Conservation (phyloP, 192 early-diverging fungal genomes). For the Backusella luteola region DNA sequence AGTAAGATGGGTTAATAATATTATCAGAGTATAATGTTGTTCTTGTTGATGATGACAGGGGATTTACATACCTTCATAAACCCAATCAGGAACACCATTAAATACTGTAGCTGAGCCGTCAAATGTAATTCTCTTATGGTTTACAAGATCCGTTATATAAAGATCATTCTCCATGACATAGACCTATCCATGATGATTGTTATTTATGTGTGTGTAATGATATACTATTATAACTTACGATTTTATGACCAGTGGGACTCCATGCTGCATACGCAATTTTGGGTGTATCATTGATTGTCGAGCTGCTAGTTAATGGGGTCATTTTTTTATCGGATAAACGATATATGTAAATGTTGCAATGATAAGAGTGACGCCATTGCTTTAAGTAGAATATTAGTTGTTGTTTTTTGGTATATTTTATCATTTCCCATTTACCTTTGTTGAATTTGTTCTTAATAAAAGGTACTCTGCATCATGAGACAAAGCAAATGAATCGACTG, state of each 20-base stretch:
- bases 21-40: neutral
- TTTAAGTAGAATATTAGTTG: conserved; percentile 2
- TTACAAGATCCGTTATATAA: conserved; percentile 69
- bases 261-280: conserved; percentile 69
- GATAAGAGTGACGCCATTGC: conserved; percentile 86
- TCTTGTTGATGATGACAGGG: neutral
- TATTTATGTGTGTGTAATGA: neutral
- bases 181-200: conserved; percentile 28
- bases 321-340: conserved; percentile 58
- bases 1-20: neutral
- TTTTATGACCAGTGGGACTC: conserved; percentile 75
- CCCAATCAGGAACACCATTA: conserved; percentile 97
- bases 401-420: neutral
- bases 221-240: conserved; percentile 29
- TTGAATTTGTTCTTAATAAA: conserved; percentile 65
- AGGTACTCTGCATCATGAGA: conserved; percentile 83
- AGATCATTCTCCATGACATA: conserved; percentile 92
- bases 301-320: conserved; percentile 51
- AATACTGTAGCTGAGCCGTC: conserved; percentile 83
- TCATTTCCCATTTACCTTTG: conserved; percentile 25
- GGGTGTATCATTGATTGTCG: conserved; percentile 41
- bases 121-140: conserved; percentile 74
- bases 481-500: conserved; percentile 38
- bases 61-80: conserved; percentile 67
- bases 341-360: conserved; percentile 80